Evolutionary conservation across 768 basidiomycete species (phyloP).

Genomic region (Lentinula raphanica): DNA sequence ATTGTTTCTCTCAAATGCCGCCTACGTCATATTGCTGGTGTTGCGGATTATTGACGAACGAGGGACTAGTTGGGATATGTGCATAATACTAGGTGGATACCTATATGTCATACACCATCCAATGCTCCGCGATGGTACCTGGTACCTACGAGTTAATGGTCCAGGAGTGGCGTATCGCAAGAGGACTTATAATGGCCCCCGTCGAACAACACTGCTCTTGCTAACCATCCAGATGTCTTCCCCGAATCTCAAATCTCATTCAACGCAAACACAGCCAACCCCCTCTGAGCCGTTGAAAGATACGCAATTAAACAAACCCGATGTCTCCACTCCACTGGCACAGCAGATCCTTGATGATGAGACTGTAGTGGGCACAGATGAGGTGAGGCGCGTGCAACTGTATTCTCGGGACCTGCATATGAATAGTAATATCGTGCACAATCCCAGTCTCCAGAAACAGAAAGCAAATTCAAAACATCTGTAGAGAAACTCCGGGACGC

Average conservation of each 20-base stretch:
- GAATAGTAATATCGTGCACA: not conserved
- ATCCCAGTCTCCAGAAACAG: slow-evolving; percentile 1
- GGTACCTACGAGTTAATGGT: not conserved
- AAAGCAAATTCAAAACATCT: not conserved
- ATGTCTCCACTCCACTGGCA: not conserved
- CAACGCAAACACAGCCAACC: not conserved
- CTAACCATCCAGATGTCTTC: not conserved
- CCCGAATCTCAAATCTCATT: not conserved
- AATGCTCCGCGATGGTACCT: not conserved
- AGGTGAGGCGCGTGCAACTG: not conserved
- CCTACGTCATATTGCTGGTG: not conserved
- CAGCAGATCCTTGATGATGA: not conserved
- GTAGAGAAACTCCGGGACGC: slow-evolving; percentile 1
- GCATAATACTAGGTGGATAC: too few species aligned
- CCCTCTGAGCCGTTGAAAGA: not conserved
- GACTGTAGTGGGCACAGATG: slow-evolving; percentile 2
- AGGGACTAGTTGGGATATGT: too few species aligned
- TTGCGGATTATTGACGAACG: too few species aligned
- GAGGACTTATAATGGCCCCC: not conserved
- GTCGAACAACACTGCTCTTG: not conserved
- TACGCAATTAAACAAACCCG: not conserved
- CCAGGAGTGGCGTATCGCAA: not conserved
- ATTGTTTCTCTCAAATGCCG: too few species aligned
- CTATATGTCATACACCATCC: not conserved
- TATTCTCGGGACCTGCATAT: not conserved